These are phyloP conservation scores for Stephania cephalantha DNA, from an alignment of 164 flowering plant genomes.

Conservation along the genomic window DNA sequence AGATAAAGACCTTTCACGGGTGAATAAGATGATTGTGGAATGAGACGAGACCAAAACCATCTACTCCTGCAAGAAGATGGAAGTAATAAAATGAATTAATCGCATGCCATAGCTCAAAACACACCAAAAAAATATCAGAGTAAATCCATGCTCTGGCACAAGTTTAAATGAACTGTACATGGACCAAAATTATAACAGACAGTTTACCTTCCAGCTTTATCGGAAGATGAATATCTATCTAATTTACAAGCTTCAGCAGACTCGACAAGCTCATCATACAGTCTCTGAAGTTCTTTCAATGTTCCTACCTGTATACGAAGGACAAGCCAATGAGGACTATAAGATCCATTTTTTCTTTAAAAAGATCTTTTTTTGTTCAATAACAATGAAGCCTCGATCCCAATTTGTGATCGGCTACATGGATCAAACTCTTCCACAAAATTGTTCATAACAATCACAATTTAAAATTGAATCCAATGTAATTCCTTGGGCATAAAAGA, in stretches of 20 bases:
- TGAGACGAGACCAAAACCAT: constrained; percentile 91
- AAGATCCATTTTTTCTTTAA: neutral
- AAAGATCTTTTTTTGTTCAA: neutral
- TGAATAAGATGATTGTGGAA: constrained; percentile 64
- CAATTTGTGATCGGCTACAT: neutral
- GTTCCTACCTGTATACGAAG: constrained; percentile 50
- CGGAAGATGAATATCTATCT: constrained; percentile 65
- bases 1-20: constrained; percentile 93
- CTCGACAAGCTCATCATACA: constrained; percentile 83
- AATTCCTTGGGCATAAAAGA: neutral
- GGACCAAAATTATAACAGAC: neutral
- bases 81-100: neutral
- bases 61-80: constrained; percentile 51
- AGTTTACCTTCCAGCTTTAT: constrained; percentile 57
- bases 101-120: neutral
- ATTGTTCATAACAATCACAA: neutral
- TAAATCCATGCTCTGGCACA: neutral
- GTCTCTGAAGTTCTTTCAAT: constrained; percentile 79
- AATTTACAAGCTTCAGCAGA: constrained; percentile 65
- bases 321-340: neutral
- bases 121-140: neutral
- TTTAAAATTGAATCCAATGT: too few relatives aligned
- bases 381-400: neutral
- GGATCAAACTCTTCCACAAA: neutral
- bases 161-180: neutral